These are phyloP conservation scores for Pestalotiopsis sp. DNA, from an alignment of 2,329 filamentous ascomycete species.

Conservation along the genomic window DNA sequence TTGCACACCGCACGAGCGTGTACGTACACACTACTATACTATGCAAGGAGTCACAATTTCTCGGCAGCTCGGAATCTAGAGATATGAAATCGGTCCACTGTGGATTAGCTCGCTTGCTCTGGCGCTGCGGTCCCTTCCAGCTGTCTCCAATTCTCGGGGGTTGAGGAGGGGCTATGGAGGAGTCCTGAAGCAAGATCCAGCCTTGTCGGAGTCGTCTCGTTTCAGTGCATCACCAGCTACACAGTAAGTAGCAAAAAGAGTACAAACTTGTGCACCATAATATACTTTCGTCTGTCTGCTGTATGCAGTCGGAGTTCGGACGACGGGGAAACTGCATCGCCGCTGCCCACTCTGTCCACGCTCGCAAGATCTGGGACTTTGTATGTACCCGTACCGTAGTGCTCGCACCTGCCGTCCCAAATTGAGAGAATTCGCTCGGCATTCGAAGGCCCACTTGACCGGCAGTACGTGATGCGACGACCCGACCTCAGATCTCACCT, in stretches of 20 bases:
- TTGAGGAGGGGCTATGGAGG: neutral
- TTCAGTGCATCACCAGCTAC: neutral
- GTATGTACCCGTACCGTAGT: no score
- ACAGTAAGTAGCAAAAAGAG: neutral
- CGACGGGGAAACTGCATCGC: neutral
- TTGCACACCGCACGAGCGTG: no score
- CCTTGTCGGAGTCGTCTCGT: neutral
- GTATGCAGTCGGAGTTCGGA: neutral
- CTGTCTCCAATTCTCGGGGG: neutral
- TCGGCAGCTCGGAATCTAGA: constrained; percentile 5
- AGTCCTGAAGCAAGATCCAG: neutral
- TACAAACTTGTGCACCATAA: neutral
- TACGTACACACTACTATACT: neutral
- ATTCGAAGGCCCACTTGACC: neutral
- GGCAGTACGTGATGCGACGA: neutral
- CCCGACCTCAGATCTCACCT: neutral
- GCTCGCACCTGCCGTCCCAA: neutral
- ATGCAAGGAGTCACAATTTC: neutral
- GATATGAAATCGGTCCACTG: neutral
- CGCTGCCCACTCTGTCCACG: neutral
- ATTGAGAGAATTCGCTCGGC: neutral
- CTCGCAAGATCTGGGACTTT: neutral
- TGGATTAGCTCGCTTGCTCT: neutral
- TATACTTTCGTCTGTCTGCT: neutral
- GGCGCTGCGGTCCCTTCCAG: neutral